Base-by-base conservation (phyloP, 257 asterid species). In the Voacanga thouarsii region DNA sequence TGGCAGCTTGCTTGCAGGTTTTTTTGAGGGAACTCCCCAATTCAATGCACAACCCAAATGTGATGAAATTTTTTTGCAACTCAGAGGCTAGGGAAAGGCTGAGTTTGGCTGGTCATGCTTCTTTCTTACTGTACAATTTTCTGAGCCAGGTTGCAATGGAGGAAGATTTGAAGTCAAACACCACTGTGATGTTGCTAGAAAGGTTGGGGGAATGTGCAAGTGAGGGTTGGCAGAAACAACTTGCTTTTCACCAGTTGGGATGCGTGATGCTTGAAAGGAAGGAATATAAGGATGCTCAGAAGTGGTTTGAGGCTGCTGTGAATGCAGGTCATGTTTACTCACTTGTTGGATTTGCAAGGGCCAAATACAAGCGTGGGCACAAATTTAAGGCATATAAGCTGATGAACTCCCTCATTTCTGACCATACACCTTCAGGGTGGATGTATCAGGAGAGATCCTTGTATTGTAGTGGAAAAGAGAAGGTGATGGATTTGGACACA, bases 361-460 rank as follows among this genome's bases (percentile, higher is more conserved):
- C 97, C 16, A 90, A 85, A 69, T 83, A 85, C 84, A 96, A 93
- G 87, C 96, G 97, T 1, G 98, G 99, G 4, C 98, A 96, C 78
- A 96, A 83, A 83, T 96, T 88, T 80, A 88, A 89, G 78, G 98
- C 99, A 0, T 96, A 90, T 81, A 93, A 84, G 71, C 78, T 93
- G 82, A 89, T 90, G 89, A 89, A 89, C 85, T 88, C 97, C 30
- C 90, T 96, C 59, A 81, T 93, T 74, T 87, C 97, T 24, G 97
- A 89, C 59, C 83, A 84, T 70, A 80, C 82, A 41, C 94, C 97
- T 7, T 76, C 84, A 14, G 99, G 99, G 41, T 96, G 99, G 99
- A 96, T 96, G 99, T 92, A 88, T 86, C 99, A 96, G 79, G 99
- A 96, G 85, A 83, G 97, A 45, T 90, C 97, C 61, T 76, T 96